These are phyloP conservation scores for Pseudopithomyces chartarum DNA, from an alignment of 2,329 filamentous ascomycete genomes.

Conservation along the genomic window DNA sequence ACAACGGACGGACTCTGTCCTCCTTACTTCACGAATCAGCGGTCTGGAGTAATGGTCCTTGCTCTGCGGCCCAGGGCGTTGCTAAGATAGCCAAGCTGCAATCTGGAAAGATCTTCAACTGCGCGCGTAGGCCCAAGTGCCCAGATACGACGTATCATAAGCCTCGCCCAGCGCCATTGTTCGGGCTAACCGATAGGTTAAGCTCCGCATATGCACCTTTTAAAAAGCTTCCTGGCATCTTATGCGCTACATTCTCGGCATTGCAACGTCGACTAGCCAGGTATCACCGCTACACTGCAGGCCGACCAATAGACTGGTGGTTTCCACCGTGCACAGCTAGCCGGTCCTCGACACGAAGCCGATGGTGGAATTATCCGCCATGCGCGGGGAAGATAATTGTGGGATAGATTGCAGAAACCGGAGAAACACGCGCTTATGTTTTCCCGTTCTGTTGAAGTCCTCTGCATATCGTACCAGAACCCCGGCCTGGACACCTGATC, in stretches of 20 bases:
- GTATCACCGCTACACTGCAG: background rate
- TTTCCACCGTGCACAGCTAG: background rate
- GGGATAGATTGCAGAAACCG: background rate
- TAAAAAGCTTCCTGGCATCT: constrained; percentile 18
- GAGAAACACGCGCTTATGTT: background rate
- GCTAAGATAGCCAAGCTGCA: background rate
- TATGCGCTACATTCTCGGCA: constrained; percentile 19
- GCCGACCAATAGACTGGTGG: background rate
- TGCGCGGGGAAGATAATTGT: background rate
- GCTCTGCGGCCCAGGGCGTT: too few relatives aligned
- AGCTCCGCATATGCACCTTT: constrained; percentile 15
- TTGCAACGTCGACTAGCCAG: constrained; percentile 15
- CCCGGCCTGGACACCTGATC: background rate
- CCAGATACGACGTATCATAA: constrained; percentile 1
- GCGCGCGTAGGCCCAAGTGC: background rate
- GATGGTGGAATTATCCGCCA: background rate
- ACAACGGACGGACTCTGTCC: background rate
- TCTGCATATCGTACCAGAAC: background rate
- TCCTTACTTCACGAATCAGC: background rate
- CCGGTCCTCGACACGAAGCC: background rate
- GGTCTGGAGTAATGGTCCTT: background rate
- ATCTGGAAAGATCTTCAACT: background rate
- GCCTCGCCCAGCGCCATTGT: background rate
- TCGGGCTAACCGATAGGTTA: constrained; percentile 5
- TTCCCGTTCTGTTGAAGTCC: background rate